Base-by-base conservation (phyloP, 2,329 filamentous ascomycete genomes). In the Verticillium longisporum region DNA sequence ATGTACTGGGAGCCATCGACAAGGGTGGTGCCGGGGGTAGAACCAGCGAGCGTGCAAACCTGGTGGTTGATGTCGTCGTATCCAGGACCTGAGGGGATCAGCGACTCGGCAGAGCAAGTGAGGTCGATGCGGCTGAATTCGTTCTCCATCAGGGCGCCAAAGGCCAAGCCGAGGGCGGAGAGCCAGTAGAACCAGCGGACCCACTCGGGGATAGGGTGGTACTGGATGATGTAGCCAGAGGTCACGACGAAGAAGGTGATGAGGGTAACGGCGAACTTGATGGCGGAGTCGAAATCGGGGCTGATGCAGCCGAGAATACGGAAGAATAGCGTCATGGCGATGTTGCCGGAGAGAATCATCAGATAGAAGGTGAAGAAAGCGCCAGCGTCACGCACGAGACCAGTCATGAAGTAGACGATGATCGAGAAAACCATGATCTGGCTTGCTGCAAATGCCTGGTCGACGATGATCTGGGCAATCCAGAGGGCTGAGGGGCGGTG, bases 241-340 rank as follows among this genome's bases (percentile, higher is more conserved):
- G 91, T 95, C 21, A 92, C 79, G 32, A 95, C 85, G 67, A 93
- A 91, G n/a, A 93, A 75, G 0, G 90, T 93, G 65, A 96, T 92
- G 59, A 92, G 83, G 1, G 91, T 80, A 5, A 91, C 87, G 6
- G 90, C 90, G 60, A 91, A 88, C 72, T 93, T 93, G 73, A 93
- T 90, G 3, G 92, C 92, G 54, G 89, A 90, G 70, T 96, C 90
- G 61, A 96, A 96, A 68, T 92, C 89, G 0, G 90, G 89, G 62
- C 88, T 92, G 13, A 90, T 62, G 62, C 87, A 91, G 6, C 88
- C 90, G 1, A 93, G 80, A 2, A 88, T 90, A 62, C 90, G 79
- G 78, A 93, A 92, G 72, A 92, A 89, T 1, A 92, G 77, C 0
- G 89, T 91, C 87, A 92, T 92, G 10, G 83, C 83, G 34, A 90